Base-by-base conservation (phyloP, 352 stramenopile species). In the Phytophthora ramorum region DNA sequence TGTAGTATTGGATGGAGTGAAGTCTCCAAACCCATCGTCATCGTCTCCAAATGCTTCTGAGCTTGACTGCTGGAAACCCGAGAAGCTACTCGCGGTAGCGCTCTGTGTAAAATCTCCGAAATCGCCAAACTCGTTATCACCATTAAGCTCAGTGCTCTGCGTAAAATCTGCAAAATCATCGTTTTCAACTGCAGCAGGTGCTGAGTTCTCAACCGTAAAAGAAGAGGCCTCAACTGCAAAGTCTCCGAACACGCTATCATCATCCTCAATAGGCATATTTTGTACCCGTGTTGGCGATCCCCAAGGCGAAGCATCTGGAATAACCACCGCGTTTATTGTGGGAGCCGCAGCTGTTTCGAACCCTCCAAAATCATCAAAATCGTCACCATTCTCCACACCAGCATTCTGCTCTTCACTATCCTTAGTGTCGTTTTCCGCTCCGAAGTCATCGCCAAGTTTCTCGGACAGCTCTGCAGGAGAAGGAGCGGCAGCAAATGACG, bases 141-240 rank as follows among this genome's bases (percentile, higher is more conserved):
- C 59, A 34, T 34, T 20, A 13, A 35, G 24, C 17, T 53, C 52
- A 3, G 57, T 52, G 46, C 47, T 76, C 20, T 81, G 58, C 10
- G 30, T 47, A 69, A 88, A 88, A 17, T 83, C 74, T 12, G 59
- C 76, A 58, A 85, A 81, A 16, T 49, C 70, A 28, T 81, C 69
- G 37, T 66, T 19, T 10, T 58, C 50, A 46, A 19, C n/a, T 22
- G 22, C 14, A n/a, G 14, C 3, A 38, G 35, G 3, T 1, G 62
- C 40, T 17, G 56, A 41, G 8, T 66, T 49, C 28, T 56, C 60
- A 62, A 44, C 37, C 24, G 47, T n/a, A 48, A 17, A 10, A 41
- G 45, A 13, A 7, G 66, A 40, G 4, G 53, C 49, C 10, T 45
- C 40, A 0, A 34, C 51, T 44, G 37, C 49, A 51, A 72, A 63